Base-by-base conservation (phyloP, 345 rosid species). In the Salix suchowensis region DNA sequence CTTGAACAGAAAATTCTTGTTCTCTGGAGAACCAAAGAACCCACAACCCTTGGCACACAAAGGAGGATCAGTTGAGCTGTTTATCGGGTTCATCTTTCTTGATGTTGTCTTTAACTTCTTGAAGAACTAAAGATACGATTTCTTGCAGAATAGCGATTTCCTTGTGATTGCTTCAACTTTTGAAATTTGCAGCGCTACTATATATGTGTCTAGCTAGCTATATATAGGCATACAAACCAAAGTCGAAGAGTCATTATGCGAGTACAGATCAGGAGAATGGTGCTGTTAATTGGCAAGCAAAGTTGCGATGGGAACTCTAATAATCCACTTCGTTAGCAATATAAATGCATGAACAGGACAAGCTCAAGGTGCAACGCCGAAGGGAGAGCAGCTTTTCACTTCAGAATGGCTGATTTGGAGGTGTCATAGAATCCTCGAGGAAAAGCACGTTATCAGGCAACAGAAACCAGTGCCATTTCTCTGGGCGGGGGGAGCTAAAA, bases 401-500 rank as follows among this genome's bases (percentile, higher is more conserved):
- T 28, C 52, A 24, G 7, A 55, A 87, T 91, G 91, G 79, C 73
- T 23, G 83, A 82, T 34, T 68, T 58, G 26, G 81, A 78, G 61
- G 77, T 24, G 77, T 24, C 50, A 48, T 28, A 4, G 77, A 68
- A 64, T 30, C 46, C 32, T 80, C 81, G 1, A 85, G 74, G 65
- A 83, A 82, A 93, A 81, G 80, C 82, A 79, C 37, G 36, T 34
- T 34, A 62, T 84, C 70, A 84, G 90, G 82, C 89, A 84, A 68
- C 93, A 92, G 46, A 96, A 92, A 65, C 82, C 92, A 16, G 88
- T 93, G 73, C 94, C 99, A 16, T 95, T 91, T 82, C 77, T 90
- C 36, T 93, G 97, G 99, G 99, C 98, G 2, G 98, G 98, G 48
- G 78, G 81, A 55, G 89, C 97, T 36, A 90, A 90, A 82, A 91